These are phyloP conservation scores for Dactylellina parvicollis DNA, from an alignment of 2,329 filamentous ascomycete genomes.

Conservation along the genomic window DNA sequence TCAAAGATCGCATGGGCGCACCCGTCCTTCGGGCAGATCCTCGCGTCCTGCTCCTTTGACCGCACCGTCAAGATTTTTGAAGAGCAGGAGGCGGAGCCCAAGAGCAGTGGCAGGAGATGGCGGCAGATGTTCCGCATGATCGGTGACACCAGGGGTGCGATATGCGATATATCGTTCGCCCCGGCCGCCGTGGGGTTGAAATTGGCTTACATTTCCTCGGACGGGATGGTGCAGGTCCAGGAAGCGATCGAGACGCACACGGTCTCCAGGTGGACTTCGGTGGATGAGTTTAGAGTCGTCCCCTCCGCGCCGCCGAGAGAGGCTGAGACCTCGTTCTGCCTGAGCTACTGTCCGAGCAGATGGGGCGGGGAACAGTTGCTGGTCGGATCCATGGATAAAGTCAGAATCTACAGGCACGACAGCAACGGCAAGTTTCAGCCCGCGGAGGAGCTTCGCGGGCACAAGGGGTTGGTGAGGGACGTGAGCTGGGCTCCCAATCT, in stretches of 20 bases:
- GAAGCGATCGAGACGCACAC: constrained; percentile 59
- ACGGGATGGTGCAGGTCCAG: constrained; percentile 57
- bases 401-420: constrained; percentile 79
- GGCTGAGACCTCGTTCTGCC: constrained; percentile 57
- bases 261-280: constrained; percentile 57
- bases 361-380: constrained; percentile 67
- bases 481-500: constrained; percentile 93
- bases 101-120: constrained; percentile 55
- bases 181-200: constrained; percentile 57
- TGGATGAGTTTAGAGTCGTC: constrained; percentile 57
- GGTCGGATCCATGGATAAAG: constrained; percentile 83
- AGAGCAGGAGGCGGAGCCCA: constrained; percentile 57
- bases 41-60: constrained; percentile 58
- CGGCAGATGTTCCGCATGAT: constrained; percentile 57
- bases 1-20: constrained; percentile 58
- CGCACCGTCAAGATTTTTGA: constrained; percentile 58
- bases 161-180: constrained; percentile 58
- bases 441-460: constrained; percentile 77
- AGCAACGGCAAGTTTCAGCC: constrained; percentile 82
- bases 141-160: constrained; percentile 56
- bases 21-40: constrained; percentile 58
- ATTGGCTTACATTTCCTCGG: constrained; percentile 57
- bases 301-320: constrained; percentile 55
- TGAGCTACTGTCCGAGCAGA: constrained; percentile 57
- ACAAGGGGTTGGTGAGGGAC: constrained; percentile 82